Evolutionary conservation across 2,329 filamentous ascomycete genomes (phyloP).

Genomic region (Stachybotrys elegans): DNA sequence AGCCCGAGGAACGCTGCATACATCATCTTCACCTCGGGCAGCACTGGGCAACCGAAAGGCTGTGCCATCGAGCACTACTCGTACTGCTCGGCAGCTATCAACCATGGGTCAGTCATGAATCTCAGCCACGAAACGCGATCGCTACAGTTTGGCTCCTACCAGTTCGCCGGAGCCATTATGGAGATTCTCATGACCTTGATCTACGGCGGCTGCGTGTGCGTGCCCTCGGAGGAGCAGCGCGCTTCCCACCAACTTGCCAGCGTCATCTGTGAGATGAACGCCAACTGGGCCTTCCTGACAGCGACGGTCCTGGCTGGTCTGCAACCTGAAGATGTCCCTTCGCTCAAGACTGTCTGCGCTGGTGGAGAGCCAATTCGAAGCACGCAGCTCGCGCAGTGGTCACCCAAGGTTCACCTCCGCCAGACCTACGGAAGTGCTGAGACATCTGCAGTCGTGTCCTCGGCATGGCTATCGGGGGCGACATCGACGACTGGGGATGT

Average conservation of each 20-base stretch:
- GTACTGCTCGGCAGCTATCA: background rate
- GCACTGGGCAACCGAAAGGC: slow-evolving; percentile 15
- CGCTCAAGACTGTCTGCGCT: background rate
- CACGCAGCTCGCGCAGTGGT: background rate
- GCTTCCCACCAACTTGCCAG: slow-evolving; percentile 24
- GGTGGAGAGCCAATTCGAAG: slow-evolving; percentile 1
- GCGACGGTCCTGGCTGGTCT: background rate
- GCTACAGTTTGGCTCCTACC: slow-evolving; percentile 17
- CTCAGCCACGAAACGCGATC: slow-evolving; percentile 12
- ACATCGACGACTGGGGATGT: background rate
- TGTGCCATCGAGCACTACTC: slow-evolving; percentile 8
- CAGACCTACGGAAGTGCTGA: background rate
- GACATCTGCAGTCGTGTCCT: background rate
- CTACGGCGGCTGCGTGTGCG: slow-evolving; percentile 17
- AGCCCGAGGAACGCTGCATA: slow-evolving; percentile 7
- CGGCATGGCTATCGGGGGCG: background rate
- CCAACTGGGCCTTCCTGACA: background rate
- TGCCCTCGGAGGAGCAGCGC: slow-evolving; percentile 29
- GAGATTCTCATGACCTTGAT: slow-evolving; percentile 1
- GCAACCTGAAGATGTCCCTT: background rate
- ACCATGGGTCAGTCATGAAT: background rate
- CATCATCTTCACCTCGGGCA: slow-evolving; percentile 13
- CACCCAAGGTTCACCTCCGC: background rate
- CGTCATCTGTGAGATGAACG: background rate
- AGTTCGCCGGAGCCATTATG: slow-evolving; percentile 10